Base-by-base conservation (phyloP, 768 basidiomycete genomes). In the Tylopilus rubrobrunneus region DNA sequence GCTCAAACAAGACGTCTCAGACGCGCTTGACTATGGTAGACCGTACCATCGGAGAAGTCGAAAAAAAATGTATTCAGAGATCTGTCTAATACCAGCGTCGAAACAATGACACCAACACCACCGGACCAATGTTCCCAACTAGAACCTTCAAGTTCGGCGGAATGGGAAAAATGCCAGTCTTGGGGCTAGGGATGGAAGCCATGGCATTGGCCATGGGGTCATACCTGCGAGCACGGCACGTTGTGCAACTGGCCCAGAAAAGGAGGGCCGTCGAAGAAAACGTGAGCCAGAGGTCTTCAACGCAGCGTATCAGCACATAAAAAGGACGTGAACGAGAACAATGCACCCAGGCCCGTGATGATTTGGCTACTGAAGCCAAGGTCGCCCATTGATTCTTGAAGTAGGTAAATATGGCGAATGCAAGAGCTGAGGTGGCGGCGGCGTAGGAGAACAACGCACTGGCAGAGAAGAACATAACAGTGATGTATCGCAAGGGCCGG, bases 271-370 rank as follows among this genome's bases (percentile, higher is more conserved):
- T 71, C 12, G 82, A 67, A 21, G 77, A 80, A 60, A 90, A 81
- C 2, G 86, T 88, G 67, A 90, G 65, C 88, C 88, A 89, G 67
- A 89, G 88, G 9, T 79, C 87, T 86, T 57, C 56, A 44, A 17
- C 23, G n/a, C 31, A 27, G 40, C 31, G 10, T 33, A 19, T 62
- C 45, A 52, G 43, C 23, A 45, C 33, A 37, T 37, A 25, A 12
- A 14, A 17, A 9, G 0, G 37, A 21, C 49, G 23, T 42, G 39
- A 33, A 52, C 9, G n/a, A 11, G 21, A 23, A 8, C 3, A 40
- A 71, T 77, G 56, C 60, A 89, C 89, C 89, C 56, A 83, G 82
- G 6, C 76, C 85, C 21, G 86, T 76, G 52, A 73, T 72, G 11
- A 86, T 86, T 17, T 61, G 66, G 49, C 73, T 68, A 41, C 69